Conservation (phyloP, 1,284 basidiomycete species). For the Trichosporon asahii region DNA sequence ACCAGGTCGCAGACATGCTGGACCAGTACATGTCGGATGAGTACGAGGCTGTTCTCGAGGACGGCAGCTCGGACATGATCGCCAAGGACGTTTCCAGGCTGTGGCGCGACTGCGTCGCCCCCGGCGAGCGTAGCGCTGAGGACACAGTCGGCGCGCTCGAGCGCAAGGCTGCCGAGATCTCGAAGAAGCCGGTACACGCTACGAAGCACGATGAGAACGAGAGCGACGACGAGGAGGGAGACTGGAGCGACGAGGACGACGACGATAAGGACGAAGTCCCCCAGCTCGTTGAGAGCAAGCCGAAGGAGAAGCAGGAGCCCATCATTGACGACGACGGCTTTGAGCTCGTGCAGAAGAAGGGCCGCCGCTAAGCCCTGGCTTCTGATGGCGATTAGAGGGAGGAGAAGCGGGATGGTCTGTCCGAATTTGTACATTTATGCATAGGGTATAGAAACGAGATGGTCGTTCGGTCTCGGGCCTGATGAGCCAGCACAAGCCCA, state of each 20-base stretch:
- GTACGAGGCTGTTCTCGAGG: constrained; percentile 75
- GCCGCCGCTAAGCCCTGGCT: constrained; percentile 38
- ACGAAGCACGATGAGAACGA: constrained; percentile 38
- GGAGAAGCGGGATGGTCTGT: not conserved
- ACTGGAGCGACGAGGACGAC: constrained; percentile 53
- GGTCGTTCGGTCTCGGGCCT: too few relatives aligned
- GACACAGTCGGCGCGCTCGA: constrained; percentile 61
- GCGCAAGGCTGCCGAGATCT: constrained; percentile 59
- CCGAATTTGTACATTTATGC: constrained; percentile 7
- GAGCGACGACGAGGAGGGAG: constrained; percentile 57
- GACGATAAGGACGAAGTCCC: constrained; percentile 58
- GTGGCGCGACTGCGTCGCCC: constrained; percentile 58
- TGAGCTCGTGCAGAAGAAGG: constrained; percentile 67
- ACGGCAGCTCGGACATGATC: constrained; percentile 68
- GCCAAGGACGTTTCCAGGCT: constrained; percentile 66
- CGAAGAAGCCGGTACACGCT: constrained; percentile 30
- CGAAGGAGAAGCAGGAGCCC: constrained; percentile 57
- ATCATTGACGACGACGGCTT: constrained; percentile 85
- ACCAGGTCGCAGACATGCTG: constrained; percentile 72
- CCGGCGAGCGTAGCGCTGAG: constrained; percentile 54
- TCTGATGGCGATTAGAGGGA: not conserved
- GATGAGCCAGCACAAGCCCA: too few relatives aligned
- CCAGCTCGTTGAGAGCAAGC: constrained; percentile 54
- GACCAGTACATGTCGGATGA: constrained; percentile 73
- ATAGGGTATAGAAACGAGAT: constrained; percentile 1